A percentile compares a stretch with the other conserved stretches of the same genome.
phyloP scores from a whole-genome alignment of 2,329 filamentous ascomycete species.

The Thyridium curvatum region DNA sequence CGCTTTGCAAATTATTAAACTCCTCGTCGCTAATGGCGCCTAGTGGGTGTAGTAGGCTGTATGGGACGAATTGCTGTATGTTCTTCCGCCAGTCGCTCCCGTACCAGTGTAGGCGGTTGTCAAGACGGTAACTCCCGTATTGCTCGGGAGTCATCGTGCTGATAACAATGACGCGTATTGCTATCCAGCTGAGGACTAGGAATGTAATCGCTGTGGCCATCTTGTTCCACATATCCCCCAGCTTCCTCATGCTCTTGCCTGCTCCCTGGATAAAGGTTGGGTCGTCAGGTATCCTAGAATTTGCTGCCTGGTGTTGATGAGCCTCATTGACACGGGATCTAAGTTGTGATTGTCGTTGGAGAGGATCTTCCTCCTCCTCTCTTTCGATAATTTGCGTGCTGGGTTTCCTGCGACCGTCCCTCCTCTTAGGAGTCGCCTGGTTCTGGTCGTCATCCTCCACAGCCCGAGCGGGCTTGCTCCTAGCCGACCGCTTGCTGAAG shows the following conservation, averaged over 20 bases:
- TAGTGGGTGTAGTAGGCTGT: conserved; percentile 10
- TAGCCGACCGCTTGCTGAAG: too few relatives aligned
- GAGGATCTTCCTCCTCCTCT: too few relatives aligned
- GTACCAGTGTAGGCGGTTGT: conserved; percentile 15
- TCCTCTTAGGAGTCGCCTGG: too few relatives aligned
- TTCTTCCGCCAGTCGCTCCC: conserved; percentile 14
- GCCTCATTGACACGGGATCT: too few relatives aligned
- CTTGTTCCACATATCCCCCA: background rate
- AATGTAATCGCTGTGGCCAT: conserved; percentile 8
- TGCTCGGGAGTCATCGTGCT: conserved; percentile 8
- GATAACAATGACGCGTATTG: conserved; percentile 10
- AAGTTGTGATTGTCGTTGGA: too few relatives aligned
- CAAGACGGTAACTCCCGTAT: conserved; percentile 12
- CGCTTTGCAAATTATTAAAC: conserved; percentile 15
- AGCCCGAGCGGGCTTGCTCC: too few relatives aligned
- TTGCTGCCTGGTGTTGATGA: background rate
- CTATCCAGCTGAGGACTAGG: conserved; percentile 6
- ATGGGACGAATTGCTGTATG: conserved; percentile 13
- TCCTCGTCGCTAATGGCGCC: conserved; percentile 14
- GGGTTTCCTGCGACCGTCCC: too few relatives aligned
- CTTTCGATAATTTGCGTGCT: too few relatives aligned
- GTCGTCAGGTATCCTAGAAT: background rate
- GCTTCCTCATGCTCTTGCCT: background rate
- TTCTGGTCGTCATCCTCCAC: too few relatives aligned
- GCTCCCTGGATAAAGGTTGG: too few relatives aligned